Conservation (phyloP, 495 filamentous ascomycete species). For the Tuber aestivum region DNA sequence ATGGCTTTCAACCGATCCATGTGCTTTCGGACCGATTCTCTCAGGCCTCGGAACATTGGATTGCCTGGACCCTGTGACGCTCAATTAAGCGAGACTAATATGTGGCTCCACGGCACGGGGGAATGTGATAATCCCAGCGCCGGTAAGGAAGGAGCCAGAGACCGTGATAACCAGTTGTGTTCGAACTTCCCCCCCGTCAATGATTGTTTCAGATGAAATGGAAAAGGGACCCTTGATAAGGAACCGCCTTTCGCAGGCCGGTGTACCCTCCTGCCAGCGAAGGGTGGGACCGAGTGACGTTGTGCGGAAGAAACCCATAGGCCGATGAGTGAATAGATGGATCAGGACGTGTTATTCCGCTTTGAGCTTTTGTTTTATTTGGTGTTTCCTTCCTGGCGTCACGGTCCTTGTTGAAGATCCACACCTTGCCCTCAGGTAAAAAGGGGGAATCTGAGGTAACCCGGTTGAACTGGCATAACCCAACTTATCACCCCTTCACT, state of each 20-base stretch:
- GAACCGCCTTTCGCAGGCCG: background rate
- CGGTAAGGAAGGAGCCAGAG: background rate
- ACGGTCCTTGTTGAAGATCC: background rate
- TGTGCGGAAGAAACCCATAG: background rate
- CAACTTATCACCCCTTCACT: background rate
- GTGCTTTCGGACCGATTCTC: background rate
- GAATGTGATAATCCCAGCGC: background rate
- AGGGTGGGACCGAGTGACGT: background rate
- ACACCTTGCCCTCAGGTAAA: background rate
- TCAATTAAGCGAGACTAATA: background rate
- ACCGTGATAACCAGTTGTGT: background rate
- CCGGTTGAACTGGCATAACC: background rate
- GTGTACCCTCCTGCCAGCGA: background rate
- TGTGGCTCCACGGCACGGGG: background rate
- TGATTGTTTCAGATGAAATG: background rate
- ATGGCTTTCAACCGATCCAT: background rate
- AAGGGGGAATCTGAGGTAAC: background rate
- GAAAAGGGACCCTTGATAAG: background rate
- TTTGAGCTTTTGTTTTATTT: background rate
- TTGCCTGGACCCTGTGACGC: background rate
- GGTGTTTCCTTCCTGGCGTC: background rate
- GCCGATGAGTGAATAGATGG: background rate
- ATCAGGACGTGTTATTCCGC: background rate
- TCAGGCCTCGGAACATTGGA: background rate
- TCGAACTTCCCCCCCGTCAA: background rate